phyloP scores from a whole-genome alignment of 176 grass and related monocot genomes.

The Oryza punctata region DNA sequence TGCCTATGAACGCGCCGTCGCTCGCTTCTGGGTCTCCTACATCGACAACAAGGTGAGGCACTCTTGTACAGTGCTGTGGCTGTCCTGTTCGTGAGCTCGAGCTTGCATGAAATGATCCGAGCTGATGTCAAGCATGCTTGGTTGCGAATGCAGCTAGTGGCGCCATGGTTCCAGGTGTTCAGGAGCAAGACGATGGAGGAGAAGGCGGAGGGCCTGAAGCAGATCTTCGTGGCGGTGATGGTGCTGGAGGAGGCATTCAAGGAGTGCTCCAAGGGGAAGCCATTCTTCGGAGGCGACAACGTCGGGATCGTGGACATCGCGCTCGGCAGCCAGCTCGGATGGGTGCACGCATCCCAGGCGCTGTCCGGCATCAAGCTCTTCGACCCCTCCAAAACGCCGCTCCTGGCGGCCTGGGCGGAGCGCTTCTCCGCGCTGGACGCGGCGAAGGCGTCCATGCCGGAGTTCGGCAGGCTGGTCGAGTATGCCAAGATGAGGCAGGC shows the following conservation, averaged over 20 bases:
- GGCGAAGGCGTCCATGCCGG: constrained; percentile 24
- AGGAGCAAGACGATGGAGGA: constrained; percentile 41
- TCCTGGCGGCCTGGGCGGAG: constrained; percentile 29
- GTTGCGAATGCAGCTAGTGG: constrained; percentile 25
- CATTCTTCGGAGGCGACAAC: constrained; percentile 53
- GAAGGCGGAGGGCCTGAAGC: constrained; percentile 19
- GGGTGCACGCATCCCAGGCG: background rate
- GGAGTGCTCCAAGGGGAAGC: constrained; percentile 41
- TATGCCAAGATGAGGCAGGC: background rate
- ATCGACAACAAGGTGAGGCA: constrained; percentile 61
- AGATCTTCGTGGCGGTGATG: background rate
- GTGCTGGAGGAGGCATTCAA: constrained; percentile 35
- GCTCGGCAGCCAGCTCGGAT: constrained; percentile 13
- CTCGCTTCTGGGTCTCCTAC: constrained; percentile 64
- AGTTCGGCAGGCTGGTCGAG: constrained; percentile 12
- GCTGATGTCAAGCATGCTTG: background rate
- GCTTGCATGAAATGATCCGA: background rate
- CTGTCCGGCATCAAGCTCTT: constrained; percentile 17
- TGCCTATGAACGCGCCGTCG: constrained; percentile 40
- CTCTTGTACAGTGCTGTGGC: background rate
- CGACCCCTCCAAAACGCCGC: constrained; percentile 33
- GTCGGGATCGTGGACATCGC: constrained; percentile 45
- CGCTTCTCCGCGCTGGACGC: constrained; percentile 26
- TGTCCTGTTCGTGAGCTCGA: background rate
- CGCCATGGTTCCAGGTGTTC: background rate